Conservation (phyloP, 371 early-diverging fungal species). For the Mortierella sp. region DNA sequence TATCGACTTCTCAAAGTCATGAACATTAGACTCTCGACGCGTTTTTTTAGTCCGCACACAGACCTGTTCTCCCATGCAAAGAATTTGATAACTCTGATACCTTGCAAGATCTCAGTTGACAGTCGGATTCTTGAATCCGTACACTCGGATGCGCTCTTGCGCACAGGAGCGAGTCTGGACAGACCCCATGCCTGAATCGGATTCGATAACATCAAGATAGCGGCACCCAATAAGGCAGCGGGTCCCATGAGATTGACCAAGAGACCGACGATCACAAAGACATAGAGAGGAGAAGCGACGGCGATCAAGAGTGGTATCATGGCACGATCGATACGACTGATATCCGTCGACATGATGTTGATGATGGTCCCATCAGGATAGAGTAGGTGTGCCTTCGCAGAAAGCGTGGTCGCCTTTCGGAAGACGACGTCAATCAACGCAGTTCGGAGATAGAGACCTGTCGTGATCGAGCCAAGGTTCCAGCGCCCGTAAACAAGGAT, state of each 20-base stretch:
- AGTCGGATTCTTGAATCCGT: slow-evolving; percentile 57
- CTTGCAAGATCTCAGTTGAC: slow-evolving; percentile 57
- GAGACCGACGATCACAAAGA: slow-evolving; percentile 58
- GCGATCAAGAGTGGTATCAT: slow-evolving; percentile 59
- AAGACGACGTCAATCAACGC: slow-evolving; percentile 69
- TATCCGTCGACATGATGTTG: slow-evolving; percentile 82
- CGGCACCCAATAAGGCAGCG: slow-evolving; percentile 66
- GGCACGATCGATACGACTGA: slow-evolving; percentile 63
- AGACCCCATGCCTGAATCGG: slow-evolving; percentile 54
- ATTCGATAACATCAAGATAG: slow-evolving; percentile 50
- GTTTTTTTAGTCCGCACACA: not conserved
- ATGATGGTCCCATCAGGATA: slow-evolving; percentile 75
- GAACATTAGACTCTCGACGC: too few species aligned
- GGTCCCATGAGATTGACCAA: slow-evolving; percentile 65
- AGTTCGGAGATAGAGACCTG: slow-evolving; percentile 62
- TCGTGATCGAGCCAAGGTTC: slow-evolving; percentile 42
- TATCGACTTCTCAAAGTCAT: too few species aligned
- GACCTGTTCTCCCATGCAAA: slow-evolving; percentile 66
- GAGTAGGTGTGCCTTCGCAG: slow-evolving; percentile 35
- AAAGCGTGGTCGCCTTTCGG: slow-evolving; percentile 61
- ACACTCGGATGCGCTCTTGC: slow-evolving; percentile 52
- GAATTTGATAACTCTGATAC: slow-evolving; percentile 62
- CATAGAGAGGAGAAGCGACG: slow-evolving; percentile 58
- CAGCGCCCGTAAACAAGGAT: slow-evolving; percentile 21
- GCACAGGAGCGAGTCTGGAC: slow-evolving; percentile 37